These are phyloP conservation scores for Trapa bicornis DNA, from an alignment of 345 rosid species.

Conservation along the genomic window DNA sequence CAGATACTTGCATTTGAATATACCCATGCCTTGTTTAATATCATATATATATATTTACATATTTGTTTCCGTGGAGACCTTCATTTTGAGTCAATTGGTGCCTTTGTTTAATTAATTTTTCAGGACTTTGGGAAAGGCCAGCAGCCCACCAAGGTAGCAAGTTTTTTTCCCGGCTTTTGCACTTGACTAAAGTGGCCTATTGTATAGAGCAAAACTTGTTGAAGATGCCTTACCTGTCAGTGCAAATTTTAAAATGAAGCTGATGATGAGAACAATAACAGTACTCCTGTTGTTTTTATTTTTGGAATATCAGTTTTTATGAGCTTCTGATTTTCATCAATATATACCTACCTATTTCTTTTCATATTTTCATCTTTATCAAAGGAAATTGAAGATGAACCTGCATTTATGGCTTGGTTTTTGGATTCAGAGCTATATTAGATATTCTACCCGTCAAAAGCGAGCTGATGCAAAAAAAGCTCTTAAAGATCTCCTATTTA, in stretches of 20 bases:
- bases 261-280: neutral
- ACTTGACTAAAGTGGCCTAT: neutral
- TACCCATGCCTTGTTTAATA: neutral
- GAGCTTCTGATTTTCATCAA: neutral
- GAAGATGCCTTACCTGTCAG: neutral
- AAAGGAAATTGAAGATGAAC: no score
- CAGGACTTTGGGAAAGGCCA: slow-evolving; percentile 10
- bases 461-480: slow-evolving; percentile 46
- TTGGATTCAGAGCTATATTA: slow-evolving; percentile 27
- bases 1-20: neutral
- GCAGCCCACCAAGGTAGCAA: slow-evolving; percentile 9
- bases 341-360: neutral
- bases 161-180: neutral
- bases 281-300: neutral
- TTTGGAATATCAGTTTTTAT: neutral
- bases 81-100: neutral
- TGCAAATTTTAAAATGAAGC: neutral
- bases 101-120: neutral
- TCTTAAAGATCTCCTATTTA: slow-evolving; percentile 16
- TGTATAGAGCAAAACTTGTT: neutral
- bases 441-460: slow-evolving; percentile 41
- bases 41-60: neutral
- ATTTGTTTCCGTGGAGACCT: neutral
- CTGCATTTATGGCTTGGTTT: slow-evolving; percentile 9
- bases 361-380: neutral